phyloP scores from a whole-genome alignment of 345 rosid species.

The Dipteronia sinensis region DNA sequence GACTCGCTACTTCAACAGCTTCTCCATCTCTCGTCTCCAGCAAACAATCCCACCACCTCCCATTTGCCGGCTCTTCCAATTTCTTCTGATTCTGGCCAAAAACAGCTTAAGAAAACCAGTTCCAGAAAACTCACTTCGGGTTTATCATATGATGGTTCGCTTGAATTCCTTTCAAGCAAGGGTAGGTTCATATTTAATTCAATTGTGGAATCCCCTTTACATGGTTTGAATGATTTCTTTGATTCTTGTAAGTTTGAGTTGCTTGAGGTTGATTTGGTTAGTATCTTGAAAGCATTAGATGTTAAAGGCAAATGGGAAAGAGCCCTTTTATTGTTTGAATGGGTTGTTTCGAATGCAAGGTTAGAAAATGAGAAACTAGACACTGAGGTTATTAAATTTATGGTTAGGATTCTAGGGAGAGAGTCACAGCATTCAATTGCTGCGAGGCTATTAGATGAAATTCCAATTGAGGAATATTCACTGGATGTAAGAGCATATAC shows the following conservation, averaged over 20 bases:
- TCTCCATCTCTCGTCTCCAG: slow-evolving; percentile 63
- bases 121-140: slow-evolving; percentile 34
- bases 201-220: slow-evolving; percentile 55
- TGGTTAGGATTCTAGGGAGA: slow-evolving; percentile 75
- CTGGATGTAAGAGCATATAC: slow-evolving; percentile 84
- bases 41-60: slow-evolving; percentile 26
- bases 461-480: slow-evolving; percentile 55
- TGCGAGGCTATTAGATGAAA: slow-evolving; percentile 64
- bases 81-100: slow-evolving; percentile 31
- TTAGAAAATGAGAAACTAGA: slow-evolving; percentile 45
- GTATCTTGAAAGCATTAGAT: slow-evolving; percentile 69
- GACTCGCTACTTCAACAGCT: slow-evolving; percentile 83
- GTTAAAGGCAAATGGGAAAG: slow-evolving; percentile 66
- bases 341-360: slow-evolving; percentile 45
- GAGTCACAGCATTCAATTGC: slow-evolving; percentile 73
- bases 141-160: slow-evolving; percentile 34
- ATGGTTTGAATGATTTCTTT: slow-evolving; percentile 50
- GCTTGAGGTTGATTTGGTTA: slow-evolving; percentile 58
- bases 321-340: slow-evolving; percentile 72
- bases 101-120: slow-evolving; percentile 27
- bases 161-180: slow-evolving; percentile 52
- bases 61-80: slow-evolving; percentile 49
- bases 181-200: slow-evolving; percentile 50
- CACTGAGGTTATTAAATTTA: slow-evolving; percentile 52
- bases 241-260: slow-evolving; percentile 53